Evolutionary conservation across 257 asterid species (phyloP).

Genomic region (Orobanche coerulescens): DNA sequence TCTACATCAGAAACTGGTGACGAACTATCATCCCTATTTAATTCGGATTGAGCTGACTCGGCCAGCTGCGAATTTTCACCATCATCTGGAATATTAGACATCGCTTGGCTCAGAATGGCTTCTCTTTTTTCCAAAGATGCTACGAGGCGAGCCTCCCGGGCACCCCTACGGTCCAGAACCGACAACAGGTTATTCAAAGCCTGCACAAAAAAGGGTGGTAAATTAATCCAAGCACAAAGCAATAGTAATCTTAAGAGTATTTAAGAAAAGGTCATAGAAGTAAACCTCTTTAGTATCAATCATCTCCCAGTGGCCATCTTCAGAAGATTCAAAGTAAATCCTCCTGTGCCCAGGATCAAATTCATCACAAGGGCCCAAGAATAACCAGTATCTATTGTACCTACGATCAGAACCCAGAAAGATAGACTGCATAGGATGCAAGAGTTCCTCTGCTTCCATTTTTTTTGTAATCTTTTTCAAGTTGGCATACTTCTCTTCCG

Average conservation of each 20-base stretch:
- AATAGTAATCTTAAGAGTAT: background rate
- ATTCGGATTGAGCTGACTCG: conserved; percentile 41
- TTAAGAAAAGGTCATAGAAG: conserved; percentile 11
- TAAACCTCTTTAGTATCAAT: conserved; percentile 79
- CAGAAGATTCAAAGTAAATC: conserved; percentile 95
- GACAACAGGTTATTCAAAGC: conserved; percentile 59
- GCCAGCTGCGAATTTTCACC: conserved; percentile 30
- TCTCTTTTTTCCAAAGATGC: conserved; percentile 60
- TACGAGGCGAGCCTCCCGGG: conserved; percentile 77
- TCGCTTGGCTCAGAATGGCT: conserved; percentile 42
- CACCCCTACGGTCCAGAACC: conserved; percentile 68
- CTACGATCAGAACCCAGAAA: conserved; percentile 96
- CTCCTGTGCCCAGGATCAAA: conserved; percentile 93
- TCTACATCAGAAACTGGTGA: conserved; percentile 95
- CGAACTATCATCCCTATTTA: conserved; percentile 71
- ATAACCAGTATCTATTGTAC: conserved; percentile 95
- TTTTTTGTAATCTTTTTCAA: conserved; percentile 32
- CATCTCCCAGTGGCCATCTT: conserved; percentile 97
- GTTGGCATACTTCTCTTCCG: conserved; percentile 34
- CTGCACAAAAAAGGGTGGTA: conserved; percentile 32
- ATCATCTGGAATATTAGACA: conserved; percentile 39
- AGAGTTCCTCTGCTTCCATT: conserved; percentile 35
- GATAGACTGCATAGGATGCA: conserved; percentile 95
- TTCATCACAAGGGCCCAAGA: conserved; percentile 95
- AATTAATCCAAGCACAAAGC: conserved; percentile 15